Base-by-base conservation (phyloP, 805 yeast species). In the Wickerhamiella qilinensis region DNA sequence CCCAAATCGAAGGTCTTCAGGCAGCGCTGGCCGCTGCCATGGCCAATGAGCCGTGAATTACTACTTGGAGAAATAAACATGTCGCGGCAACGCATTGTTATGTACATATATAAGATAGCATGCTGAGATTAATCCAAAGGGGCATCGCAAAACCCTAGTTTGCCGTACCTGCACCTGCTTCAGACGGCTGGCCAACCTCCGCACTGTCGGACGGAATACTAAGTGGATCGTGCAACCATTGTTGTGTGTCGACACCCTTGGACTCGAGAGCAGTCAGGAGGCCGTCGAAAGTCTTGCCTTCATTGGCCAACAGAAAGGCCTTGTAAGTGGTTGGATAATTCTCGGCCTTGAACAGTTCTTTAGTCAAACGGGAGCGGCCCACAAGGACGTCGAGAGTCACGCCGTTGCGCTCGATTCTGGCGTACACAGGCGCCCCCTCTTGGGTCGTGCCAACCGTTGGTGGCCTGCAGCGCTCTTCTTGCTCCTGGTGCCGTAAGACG, bases 361-460 rank as follows among this genome's bases (percentile, higher is more conserved):
- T 62, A 41, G 81, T 55, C 36, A 84, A 62, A 50, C 65, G 71
- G 54, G 80, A 69, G 57, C 75, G 75, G 33, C 91, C 88, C 31
- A 70, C 75, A 3, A 61, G 63, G 38, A 84, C 54, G 39, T 69
- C 63, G 29, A 64, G 42, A 32, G 37, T 29, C 12, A 7, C 27
- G n/a, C 45, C 45, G 30, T 34, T 22, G 22, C 30, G 12, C 16
- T 24, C 30, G 24, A 70, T 73, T 20, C 68, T 56, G 54, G 64
- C 72, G 53, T 63, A 77, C 3, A 81, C 68, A 20, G 64, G 63
- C 12, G 38, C 55, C 14, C 53, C 28, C 35, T 39, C 54, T 18
- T 56, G 50, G 25, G 63, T 59, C 17, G 56, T 47, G 38, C 56
- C 61, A 3, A 59, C 51, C 33, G 56, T 55, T 43, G 54, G 56